phyloP scores from a whole-genome alignment of 2,329 filamentous ascomycete genomes.

The Colletotrichum cuscutae region DNA sequence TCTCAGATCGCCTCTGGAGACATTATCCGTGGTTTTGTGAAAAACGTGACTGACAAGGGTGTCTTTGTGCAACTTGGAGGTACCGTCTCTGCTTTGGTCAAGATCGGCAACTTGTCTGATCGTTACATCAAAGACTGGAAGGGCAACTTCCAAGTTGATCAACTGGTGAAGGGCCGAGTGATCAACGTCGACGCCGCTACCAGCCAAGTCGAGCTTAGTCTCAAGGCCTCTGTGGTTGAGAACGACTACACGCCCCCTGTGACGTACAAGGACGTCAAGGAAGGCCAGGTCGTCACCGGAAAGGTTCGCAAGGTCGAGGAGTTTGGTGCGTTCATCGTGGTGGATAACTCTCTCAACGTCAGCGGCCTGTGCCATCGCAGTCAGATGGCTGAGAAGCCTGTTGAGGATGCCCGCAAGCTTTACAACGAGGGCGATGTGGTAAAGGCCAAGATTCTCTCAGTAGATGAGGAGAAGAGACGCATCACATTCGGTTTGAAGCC shows the following conservation, averaged over 20 bases:
- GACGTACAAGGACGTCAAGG: conserved; percentile 80
- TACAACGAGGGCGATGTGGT: conserved; percentile 93
- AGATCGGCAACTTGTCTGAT: conserved; percentile 90
- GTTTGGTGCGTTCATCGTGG: conserved; percentile 92
- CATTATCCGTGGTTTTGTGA: conserved; percentile 90
- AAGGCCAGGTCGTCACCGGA: conserved; percentile 86
- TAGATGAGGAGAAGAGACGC: conserved; percentile 79
- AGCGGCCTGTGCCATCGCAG: conserved; percentile 93
- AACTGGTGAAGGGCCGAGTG: conserved; percentile 90
- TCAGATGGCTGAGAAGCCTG: conserved; percentile 86
- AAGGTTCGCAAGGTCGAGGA: conserved; percentile 94
- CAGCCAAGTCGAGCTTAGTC: conserved; percentile 82
- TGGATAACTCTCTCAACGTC: conserved; percentile 88
- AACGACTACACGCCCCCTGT: conserved; percentile 79
- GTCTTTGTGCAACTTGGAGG: conserved; percentile 88
- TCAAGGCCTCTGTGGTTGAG: conserved; percentile 87
- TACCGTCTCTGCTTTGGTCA: conserved; percentile 82
- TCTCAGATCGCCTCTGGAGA: conserved; percentile 81
- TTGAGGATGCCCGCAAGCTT: conserved; percentile 87
- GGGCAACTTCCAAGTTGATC: conserved; percentile 84
- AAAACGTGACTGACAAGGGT: conserved; percentile 88
- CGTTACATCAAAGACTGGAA: conserved; percentile 96
- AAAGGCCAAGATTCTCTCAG: conserved; percentile 86
- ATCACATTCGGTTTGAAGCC: conserved; percentile 94
- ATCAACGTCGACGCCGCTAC: conserved; percentile 74